Percentiles rank a stretch among this genome's conserved stretches.
phyloP scores from a whole-genome alignment of 805 yeast genomes.

The Saccharomyces mikatae region DNA sequence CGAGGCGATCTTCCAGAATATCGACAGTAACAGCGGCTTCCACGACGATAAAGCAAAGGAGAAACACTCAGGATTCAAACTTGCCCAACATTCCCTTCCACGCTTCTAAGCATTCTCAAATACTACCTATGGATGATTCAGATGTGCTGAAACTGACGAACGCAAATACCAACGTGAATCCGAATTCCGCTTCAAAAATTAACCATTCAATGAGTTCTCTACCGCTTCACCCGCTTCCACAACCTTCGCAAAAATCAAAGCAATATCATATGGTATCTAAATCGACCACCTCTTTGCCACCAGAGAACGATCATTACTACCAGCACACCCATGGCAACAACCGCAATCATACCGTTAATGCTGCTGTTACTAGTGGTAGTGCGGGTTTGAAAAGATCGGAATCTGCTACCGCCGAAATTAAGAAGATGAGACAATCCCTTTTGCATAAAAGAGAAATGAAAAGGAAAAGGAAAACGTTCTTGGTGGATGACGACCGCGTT shows the following conservation, averaged over 20 bases:
- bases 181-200: not conserved
- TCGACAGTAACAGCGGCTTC: not conserved
- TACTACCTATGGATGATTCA: constrained; percentile 23
- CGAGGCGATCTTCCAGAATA: constrained; percentile 11
- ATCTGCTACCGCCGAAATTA: constrained; percentile 38
- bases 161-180: not conserved
- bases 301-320: not conserved
- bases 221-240: constrained; percentile 4
- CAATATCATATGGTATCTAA: not conserved
- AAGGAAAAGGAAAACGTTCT: constrained; percentile 34
- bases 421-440: constrained; percentile 43
- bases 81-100: constrained; percentile 27
- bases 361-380: constrained; percentile 1
- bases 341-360: constrained; percentile 5
- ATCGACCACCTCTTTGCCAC: not conserved
- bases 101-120: constrained; percentile 30
- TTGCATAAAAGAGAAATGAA: constrained; percentile 37
- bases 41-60: constrained; percentile 4
- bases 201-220: constrained; percentile 10
- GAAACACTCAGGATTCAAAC: constrained; percentile 19
- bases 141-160: not conserved
- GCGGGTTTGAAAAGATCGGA: constrained; percentile 28
- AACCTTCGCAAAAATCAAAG: not conserved
- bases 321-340: not conserved
- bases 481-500: constrained; percentile 47